A percentile compares a stretch with the other conserved stretches of the same genome.
These are phyloP conservation scores for Marsdenia floribunda DNA, from an alignment of 257 asterid genomes.

Conservation along the genomic window DNA sequence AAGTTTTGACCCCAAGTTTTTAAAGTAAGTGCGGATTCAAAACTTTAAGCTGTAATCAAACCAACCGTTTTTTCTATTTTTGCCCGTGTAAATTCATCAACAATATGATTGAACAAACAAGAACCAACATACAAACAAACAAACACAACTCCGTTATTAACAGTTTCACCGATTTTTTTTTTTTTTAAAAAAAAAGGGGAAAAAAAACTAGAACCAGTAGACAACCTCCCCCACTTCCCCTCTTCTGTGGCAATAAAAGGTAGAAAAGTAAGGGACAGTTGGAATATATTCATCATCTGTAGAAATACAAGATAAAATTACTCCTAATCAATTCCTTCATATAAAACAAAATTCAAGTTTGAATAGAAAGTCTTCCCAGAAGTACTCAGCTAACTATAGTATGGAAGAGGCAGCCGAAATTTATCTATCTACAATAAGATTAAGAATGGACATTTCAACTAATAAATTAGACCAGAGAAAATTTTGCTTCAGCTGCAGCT, in stretches of 20 bases:
- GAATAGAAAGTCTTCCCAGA: neutral
- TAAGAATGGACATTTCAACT: neutral
- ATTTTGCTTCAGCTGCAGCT: neutral
- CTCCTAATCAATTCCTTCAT: neutral
- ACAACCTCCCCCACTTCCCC: neutral
- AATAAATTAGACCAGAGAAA: neutral
- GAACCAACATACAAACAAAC: neutral
- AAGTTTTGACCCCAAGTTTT: too few species aligned
- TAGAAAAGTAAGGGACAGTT: neutral
- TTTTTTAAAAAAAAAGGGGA: too few species aligned
- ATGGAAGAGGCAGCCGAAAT: neutral
- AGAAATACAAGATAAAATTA: neutral
- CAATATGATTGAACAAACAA: too few species aligned
- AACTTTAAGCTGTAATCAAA: too few species aligned
- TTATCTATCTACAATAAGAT: too few species aligned
- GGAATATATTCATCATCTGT: neutral
- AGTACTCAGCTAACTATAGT: neutral
- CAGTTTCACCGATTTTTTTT: too few species aligned
- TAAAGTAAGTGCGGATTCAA: too few species aligned
- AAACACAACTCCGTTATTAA: too few species aligned
- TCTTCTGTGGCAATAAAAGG: neutral
- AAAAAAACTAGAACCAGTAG: neutral
- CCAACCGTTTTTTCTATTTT: too few species aligned
- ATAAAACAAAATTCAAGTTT: neutral
- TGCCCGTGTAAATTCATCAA: too few species aligned